Evolutionary conservation across 192 early-diverging fungal species (phyloP), one percentile per base, ranked within the genome.

Genomic region (Paraglomus brasilianum): DNA sequence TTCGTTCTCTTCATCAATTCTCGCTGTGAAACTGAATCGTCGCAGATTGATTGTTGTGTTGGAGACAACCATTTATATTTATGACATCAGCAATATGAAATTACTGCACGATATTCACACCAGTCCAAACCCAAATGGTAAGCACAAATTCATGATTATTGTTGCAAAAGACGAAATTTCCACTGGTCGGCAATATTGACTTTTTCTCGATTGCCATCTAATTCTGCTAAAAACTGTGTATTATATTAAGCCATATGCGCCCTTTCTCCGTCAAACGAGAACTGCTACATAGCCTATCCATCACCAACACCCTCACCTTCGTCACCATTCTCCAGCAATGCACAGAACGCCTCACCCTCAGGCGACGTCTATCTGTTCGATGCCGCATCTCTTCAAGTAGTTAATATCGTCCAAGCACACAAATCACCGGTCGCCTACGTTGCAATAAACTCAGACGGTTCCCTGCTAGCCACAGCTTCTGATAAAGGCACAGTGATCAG

Each of bases 11-110:
- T 95, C 93, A 0, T 86, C 94, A 4, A 94, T 99, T 56, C 78
- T 99, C 55, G 89, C 94, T 0, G 94, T 99, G 14, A 97, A 97
- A 80, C 83, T 99, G 66, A 99, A 99, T 82, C 82, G 96, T 40
- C 91, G 92, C 68, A 85, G 94, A 44, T 82, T 99, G 8, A 87
- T 98, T 43, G 95, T 97, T 9, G 91, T 96, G 24, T 85, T 99
- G 40, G 97, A 99, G 71, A 93, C 95, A 77, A 92, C 92, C 69
- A 95, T 97, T 47, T 97, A 93, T 77, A 88, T 97, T 15, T 97
- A 97, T 80, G 95, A 98, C 71, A 97, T 97, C 59, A 88, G 89
- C 77, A 99, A 99, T 78, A 99, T 99, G 95, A 95, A 95, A 75
- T 85, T 97, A 8, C 82, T 97, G 45, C 91, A 96, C 70, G 95